These are phyloP conservation scores for Tylopilus felleus DNA, from an alignment of 768 basidiomycete genomes.

Conservation along the genomic window DNA sequence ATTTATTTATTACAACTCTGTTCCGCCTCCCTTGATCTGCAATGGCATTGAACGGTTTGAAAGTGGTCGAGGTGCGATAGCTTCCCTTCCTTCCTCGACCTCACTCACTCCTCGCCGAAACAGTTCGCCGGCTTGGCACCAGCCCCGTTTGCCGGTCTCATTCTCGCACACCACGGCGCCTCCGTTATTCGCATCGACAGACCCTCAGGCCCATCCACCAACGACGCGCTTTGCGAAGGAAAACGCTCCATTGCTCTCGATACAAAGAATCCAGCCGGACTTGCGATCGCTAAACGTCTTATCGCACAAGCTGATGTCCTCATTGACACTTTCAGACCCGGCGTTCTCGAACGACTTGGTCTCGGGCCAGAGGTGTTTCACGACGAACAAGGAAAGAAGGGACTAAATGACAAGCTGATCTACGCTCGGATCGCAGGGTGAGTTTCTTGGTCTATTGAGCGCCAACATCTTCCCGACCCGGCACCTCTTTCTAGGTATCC, in stretches of 20 bases:
- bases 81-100: neutral
- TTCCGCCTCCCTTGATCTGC: neutral
- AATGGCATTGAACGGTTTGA: constrained; percentile 50
- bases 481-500: constrained; percentile 46
- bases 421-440: constrained; percentile 78
- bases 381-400: constrained; percentile 40
- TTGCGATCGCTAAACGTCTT: constrained; percentile 52
- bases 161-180: constrained; percentile 79
- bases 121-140: constrained; percentile 84
- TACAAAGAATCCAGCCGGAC: constrained; percentile 58
- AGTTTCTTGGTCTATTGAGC: constrained; percentile 19
- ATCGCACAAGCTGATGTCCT: constrained; percentile 70
- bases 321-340: constrained; percentile 82
- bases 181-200: constrained; percentile 73
- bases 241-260: constrained; percentile 76
- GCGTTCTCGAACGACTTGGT: constrained; percentile 74
- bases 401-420: constrained; percentile 60
- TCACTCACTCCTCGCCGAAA: neutral
- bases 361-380: constrained; percentile 75
- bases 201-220: constrained; percentile 37
- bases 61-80: constrained; percentile 46
- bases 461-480: neutral
- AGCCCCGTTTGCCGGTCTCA: constrained; percentile 72
- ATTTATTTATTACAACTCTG: neutral
- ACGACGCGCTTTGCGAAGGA: constrained; percentile 60